Evolutionary conservation across 1,284 basidiomycete species (phyloP).

Genomic region (Porogramme epimiltina): DNA sequence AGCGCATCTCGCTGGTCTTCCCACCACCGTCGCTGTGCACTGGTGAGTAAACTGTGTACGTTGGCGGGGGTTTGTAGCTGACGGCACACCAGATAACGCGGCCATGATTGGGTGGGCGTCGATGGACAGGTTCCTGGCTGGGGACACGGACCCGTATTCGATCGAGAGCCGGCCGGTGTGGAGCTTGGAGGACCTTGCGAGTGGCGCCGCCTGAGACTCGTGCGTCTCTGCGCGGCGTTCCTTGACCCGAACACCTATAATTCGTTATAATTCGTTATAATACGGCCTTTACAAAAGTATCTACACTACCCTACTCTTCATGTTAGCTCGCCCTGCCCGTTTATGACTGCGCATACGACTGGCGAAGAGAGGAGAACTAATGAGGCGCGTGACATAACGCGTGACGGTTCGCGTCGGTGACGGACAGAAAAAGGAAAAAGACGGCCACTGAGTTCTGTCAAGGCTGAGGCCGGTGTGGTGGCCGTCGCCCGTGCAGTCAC

Average conservation of each 20-base stretch:
- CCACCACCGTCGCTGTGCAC: conserved; percentile 84
- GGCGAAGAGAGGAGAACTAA: background rate
- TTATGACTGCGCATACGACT: background rate
- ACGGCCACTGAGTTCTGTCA: background rate
- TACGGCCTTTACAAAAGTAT: background rate
- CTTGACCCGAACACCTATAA: background rate
- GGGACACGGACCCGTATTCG: conserved; percentile 66
- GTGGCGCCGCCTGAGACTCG: background rate
- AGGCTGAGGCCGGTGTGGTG: background rate
- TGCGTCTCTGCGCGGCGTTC: background rate
- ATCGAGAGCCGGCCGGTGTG: conserved; percentile 64
- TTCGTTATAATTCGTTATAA: no score
- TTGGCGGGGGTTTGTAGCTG: background rate
- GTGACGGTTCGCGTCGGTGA: conserved; percentile 7
- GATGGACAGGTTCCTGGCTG: conserved; percentile 74
- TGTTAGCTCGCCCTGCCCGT: no score
- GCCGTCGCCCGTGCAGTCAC: background rate
- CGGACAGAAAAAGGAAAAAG: background rate
- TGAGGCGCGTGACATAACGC: conserved; percentile 7
- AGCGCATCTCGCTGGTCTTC: conserved; percentile 48
- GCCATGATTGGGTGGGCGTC: conserved; percentile 94
- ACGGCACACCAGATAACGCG: conserved; percentile 75
- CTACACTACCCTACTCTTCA: no score
- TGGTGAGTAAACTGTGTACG: conserved; percentile 53
- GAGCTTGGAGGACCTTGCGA: conserved; percentile 62